These are phyloP conservation scores for Tubosaeta brunneosetosa DNA, from an alignment of 768 basidiomycete genomes.

Conservation along the genomic window DNA sequence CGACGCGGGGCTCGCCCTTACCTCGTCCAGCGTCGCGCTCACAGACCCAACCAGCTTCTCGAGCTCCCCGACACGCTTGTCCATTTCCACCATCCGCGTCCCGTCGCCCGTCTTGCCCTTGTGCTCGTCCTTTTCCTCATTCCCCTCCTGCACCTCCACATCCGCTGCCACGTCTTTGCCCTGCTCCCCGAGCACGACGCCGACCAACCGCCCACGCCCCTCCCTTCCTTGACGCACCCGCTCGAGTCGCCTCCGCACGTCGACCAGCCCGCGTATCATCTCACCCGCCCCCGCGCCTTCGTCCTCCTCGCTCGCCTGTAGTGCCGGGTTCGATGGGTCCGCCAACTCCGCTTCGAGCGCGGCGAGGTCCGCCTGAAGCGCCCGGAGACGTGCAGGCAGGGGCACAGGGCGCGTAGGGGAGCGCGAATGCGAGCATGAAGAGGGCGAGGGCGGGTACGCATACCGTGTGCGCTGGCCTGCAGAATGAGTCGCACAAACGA, in stretches of 20 bases:
- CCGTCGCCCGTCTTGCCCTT: constrained; percentile 29
- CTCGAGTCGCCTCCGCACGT: constrained; percentile 64
- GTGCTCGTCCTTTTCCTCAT: not conserved
- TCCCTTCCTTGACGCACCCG: constrained; percentile 63
- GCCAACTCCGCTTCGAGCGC: constrained; percentile 80
- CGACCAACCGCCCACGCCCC: constrained; percentile 61
- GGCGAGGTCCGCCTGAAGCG: constrained; percentile 71
- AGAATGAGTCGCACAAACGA: not conserved
- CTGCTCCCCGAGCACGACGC: constrained; percentile 42
- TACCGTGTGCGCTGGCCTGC: constrained; percentile 54
- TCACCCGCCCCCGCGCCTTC: constrained; percentile 53
- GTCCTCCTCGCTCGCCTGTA: constrained; percentile 51
- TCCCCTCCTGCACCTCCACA: not conserved
- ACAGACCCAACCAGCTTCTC: constrained; percentile 82
- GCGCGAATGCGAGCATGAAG: constrained; percentile 36
- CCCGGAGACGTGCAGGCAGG: constrained; percentile 55
- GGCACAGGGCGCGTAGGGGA: constrained; percentile 35
- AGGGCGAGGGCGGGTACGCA: constrained; percentile 60
- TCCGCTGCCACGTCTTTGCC: not conserved
- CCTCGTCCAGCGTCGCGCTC: constrained; percentile 79
- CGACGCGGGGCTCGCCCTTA: constrained; percentile 23
- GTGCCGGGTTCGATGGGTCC: constrained; percentile 69
- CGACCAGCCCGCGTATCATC: constrained; percentile 72
- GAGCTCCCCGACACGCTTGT: constrained; percentile 76
- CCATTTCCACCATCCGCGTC: constrained; percentile 65